Conservation (phyloP, 2,329 filamentous ascomycete genomes). For the Cercospora citrullina region DNA sequence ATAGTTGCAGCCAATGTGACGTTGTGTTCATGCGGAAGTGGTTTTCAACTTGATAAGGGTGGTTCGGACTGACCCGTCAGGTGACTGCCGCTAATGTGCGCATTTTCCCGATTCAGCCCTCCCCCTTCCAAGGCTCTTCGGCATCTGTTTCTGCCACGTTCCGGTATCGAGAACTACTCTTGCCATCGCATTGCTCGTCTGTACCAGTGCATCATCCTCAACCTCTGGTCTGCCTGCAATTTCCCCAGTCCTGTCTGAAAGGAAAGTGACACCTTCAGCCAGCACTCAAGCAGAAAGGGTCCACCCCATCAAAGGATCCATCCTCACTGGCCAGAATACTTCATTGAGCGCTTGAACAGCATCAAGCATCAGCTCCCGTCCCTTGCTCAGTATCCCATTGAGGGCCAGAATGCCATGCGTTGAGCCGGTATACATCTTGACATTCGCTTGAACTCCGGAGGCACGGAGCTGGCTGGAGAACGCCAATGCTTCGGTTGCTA, state of each 20-base stretch:
- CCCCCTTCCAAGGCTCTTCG: neutral
- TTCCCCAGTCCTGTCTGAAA: neutral
- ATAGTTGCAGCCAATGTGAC: neutral
- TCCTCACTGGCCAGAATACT: conserved; percentile 21
- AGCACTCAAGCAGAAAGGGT: conserved; percentile 6
- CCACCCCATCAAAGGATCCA: conserved; percentile 19
- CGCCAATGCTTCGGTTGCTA: conserved; percentile 25
- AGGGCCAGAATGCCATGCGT: conserved; percentile 26
- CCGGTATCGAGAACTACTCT: neutral
- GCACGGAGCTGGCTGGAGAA: conserved; percentile 23
- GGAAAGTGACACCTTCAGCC: neutral
- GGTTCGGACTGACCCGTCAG: neutral
- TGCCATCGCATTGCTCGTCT: neutral
- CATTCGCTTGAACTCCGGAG: conserved; percentile 18
- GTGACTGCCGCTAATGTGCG: neutral
- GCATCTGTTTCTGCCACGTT: neutral
- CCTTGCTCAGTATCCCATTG: conserved; percentile 23
- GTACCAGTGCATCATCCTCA: neutral
- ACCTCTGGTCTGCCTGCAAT: neutral
- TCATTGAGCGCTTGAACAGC: conserved; percentile 21
- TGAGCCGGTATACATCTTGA: conserved; percentile 26
- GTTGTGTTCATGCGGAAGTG: neutral
- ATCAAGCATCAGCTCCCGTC: conserved; percentile 25
- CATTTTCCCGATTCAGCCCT: neutral
- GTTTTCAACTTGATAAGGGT: neutral